Conservation (phyloP, 1,139 yeast genomes). For the Blastobotrys apis region DNA sequence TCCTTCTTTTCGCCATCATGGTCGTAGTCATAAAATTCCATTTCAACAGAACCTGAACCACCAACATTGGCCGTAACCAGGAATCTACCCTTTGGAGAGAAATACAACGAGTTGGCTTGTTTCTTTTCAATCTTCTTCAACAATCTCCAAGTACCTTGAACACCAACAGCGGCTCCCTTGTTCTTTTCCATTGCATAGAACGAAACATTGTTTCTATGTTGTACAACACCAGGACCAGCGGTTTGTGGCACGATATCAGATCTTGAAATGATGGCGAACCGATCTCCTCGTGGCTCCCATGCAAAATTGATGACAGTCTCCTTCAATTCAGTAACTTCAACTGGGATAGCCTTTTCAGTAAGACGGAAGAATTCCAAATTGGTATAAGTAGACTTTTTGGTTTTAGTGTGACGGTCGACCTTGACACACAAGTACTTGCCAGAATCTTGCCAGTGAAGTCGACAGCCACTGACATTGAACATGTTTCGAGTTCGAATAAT, state of each 20-base stretch:
- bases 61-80: conserved; percentile 72
- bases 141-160: conserved; percentile 53
- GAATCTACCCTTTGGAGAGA: conserved; percentile 95
- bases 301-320: conserved; percentile 85
- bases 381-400: conserved; percentile 87
- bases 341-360: conserved; percentile 87
- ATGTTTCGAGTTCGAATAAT: conserved; percentile 86
- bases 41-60: conserved; percentile 49
- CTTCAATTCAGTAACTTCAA: conserved; percentile 88
- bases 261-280: conserved; percentile 72
- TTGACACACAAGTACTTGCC: conserved; percentile 84
- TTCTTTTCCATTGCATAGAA: conserved; percentile 78
- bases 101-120: conserved; percentile 62
- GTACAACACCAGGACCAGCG: conserved; percentile 54
- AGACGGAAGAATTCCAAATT: conserved; percentile 89
- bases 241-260: conserved; percentile 38
- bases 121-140: conserved; percentile 57
- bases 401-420: conserved; percentile 95
- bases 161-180: no score
- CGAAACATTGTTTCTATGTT: conserved; percentile 65
- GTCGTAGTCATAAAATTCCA: conserved; percentile 85
- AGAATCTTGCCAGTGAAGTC: conserved; percentile 91
- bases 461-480: conserved; percentile 90
- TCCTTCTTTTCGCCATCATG: conserved; percentile 62
- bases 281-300: conserved; percentile 93